Conservation (phyloP, 768 basidiomycete genomes). For the Favolaschia claudopus region DNA sequence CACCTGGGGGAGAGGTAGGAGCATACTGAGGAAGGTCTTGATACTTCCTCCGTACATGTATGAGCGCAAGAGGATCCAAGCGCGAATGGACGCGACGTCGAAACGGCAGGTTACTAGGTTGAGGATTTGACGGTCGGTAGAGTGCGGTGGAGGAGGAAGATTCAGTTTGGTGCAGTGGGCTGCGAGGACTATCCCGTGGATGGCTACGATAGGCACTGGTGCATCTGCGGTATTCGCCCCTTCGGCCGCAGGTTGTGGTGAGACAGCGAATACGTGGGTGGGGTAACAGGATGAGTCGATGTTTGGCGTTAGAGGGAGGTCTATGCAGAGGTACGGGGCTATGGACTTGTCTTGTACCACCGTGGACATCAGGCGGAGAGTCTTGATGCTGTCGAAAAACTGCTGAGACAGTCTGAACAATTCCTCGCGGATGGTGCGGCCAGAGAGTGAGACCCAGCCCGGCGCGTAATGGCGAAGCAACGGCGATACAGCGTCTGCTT, state of each 20-base stretch:
- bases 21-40: conserved; percentile 22
- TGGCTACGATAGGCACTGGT: conserved; percentile 36
- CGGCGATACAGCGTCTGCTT: conserved; percentile 43
- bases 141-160: conserved; percentile 19
- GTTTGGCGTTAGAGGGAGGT: background rate
- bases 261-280: conserved; percentile 9
- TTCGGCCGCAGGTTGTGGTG: background rate
- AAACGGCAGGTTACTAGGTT: conserved; percentile 54
- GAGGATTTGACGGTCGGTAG: conserved; percentile 22
- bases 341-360: too few species aligned
- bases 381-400: background rate
- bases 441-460: conserved; percentile 47
- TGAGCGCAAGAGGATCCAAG: conserved; percentile 52
- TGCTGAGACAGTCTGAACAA: background rate
- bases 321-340: background rate
- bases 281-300: background rate
- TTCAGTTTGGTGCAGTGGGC: conserved; percentile 43
- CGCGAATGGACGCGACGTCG: conserved; percentile 50
- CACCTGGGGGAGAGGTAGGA: conserved; percentile 1
- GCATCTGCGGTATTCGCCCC: background rate
- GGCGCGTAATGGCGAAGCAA: conserved; percentile 50
- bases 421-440: conserved; percentile 49
- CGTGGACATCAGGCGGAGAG: background rate
- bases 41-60: conserved; percentile 58
- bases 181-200: conserved; percentile 49